Conservation (phyloP, 2,329 filamentous ascomycete genomes). For the Microascus cirrosus region DNA sequence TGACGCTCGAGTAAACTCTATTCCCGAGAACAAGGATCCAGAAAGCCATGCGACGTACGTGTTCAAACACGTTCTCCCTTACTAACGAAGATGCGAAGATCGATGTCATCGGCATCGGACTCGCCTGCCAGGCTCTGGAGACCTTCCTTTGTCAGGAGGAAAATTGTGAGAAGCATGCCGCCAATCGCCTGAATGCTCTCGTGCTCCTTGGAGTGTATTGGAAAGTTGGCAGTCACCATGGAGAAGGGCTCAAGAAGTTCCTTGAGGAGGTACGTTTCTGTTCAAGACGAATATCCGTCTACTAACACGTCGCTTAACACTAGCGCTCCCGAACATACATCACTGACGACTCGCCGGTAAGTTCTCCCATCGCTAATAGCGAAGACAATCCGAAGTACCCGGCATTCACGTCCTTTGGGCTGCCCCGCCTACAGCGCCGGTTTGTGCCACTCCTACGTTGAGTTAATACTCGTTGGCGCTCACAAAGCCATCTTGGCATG, state of each 20-base stretch:
- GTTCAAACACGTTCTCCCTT: constrained; percentile 50
- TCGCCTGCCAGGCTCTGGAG: constrained; percentile 48
- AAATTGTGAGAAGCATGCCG: constrained; percentile 34
- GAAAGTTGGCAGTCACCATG: constrained; percentile 24
- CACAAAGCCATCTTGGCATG: constrained; percentile 46
- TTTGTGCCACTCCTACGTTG: constrained; percentile 37
- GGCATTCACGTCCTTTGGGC: constrained; percentile 35
- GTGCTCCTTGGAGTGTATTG: constrained; percentile 37
- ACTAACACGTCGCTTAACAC: constrained; percentile 10
- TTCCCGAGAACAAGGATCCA: constrained; percentile 46
- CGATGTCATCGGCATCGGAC: constrained; percentile 61
- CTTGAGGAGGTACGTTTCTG: constrained; percentile 32
- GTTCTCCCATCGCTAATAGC: constrained; percentile 40
- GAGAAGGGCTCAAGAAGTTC: constrained; percentile 34
- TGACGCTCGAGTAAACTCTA: constrained; percentile 43
- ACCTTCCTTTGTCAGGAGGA: constrained; percentile 45
- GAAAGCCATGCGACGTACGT: constrained; percentile 55
- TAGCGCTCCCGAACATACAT: constrained; percentile 53
- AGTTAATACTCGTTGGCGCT: constrained; percentile 49
- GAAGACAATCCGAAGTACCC: constrained; percentile 30
- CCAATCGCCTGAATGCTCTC: constrained; percentile 31
- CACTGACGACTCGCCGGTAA: constrained; percentile 36
- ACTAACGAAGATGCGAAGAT: constrained; percentile 40
- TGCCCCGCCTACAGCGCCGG: constrained; percentile 62
- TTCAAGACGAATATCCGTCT: neutral